Conservation (phyloP, 805 yeast species). For the Kodamaea nitidulidarum region DNA sequence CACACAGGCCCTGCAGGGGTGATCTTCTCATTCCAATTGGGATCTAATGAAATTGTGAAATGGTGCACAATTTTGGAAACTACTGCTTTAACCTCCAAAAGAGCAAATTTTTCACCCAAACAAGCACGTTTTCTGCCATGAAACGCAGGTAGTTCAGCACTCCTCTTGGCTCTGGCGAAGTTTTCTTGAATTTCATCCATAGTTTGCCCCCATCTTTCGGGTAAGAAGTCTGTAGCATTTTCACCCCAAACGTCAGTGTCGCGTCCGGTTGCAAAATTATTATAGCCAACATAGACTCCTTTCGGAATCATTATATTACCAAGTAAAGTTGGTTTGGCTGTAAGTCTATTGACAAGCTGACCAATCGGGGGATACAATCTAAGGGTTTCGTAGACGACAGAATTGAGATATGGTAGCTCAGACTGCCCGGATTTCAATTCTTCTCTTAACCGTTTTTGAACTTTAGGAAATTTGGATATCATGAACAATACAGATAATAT, state of each 20-base stretch:
- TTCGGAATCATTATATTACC: slow-evolving; percentile 47
- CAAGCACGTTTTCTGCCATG: slow-evolving; percentile 62
- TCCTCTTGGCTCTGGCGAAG: slow-evolving; percentile 43
- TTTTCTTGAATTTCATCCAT: slow-evolving; percentile 33
- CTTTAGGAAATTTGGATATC: slow-evolving; percentile 37
- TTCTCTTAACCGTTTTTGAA: slow-evolving; percentile 30
- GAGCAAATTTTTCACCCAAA: slow-evolving; percentile 55
- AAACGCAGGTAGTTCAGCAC: slow-evolving; percentile 47
- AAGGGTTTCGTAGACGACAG: slow-evolving; percentile 44
- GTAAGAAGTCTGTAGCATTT: slow-evolving; percentile 41
- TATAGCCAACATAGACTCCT: slow-evolving; percentile 52
- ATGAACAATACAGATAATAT: slow-evolving; percentile 45
- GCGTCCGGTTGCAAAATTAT: slow-evolving; percentile 50
- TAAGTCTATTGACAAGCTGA: slow-evolving; percentile 49
- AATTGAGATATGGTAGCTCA: slow-evolving; percentile 22
- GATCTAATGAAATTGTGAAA: slow-evolving; percentile 35
- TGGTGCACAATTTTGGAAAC: slow-evolving; percentile 32
- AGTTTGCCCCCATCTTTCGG: slow-evolving; percentile 50
- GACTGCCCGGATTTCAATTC: slow-evolving; percentile 10
- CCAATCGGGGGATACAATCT: slow-evolving; percentile 55
- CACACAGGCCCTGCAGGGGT: slow-evolving; percentile 60
- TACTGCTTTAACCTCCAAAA: slow-evolving; percentile 41
- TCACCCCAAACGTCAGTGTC: slow-evolving; percentile 42
- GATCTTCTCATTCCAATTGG: slow-evolving; percentile 44
- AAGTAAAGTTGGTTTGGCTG: slow-evolving; percentile 33